Base-by-base conservation (phyloP, 1,284 basidiomycete species). In the Kwoniella shivajii region DNA sequence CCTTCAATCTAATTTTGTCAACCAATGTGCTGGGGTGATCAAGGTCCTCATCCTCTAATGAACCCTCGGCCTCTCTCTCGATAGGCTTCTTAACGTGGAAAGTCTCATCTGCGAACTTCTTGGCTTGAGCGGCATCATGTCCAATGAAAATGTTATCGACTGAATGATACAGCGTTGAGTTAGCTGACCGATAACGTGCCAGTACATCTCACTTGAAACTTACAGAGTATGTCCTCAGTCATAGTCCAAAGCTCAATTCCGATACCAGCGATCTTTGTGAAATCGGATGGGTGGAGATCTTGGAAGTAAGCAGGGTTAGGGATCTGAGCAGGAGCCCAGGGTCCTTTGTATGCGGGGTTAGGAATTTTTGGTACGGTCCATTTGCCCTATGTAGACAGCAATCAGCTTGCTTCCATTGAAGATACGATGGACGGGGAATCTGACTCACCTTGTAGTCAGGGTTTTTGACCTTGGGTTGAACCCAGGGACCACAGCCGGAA, bases 231-330 rank as follows among this genome's bases (percentile, higher is more conserved):
- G 75, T 94, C 90, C 80, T 96, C 92, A 46, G 92, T 94, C 94
- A 97, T 98, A 55, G 92, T 94, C 93, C 93, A 98, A 71, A 97
- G 86, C 79, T 98, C 93, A 62, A 97, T 93, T 75, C 93, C 93
- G 65, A 97, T 84, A 80, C 92, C 94, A 65, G 89, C 90, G 73
- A 94, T 91, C 76, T 90, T 88, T 69, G 84, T 82, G 59, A 99
- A 87, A 82, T 92, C 88, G 66, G 92, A 85, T 2, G 96, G 95
- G 56, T 83, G 84, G 50, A 83, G 76, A 79, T 99, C 96, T 80
- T 95, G 90, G 76, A 89, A 99, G 85, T 82, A 97, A 73, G 82
- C 81, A 27, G 95, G 92, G 87, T 99, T 99, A 74, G 86, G 59
- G 69, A 99, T 94, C 85, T 91, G 86, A 67, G 87, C 86, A 48